Conservation (phyloP, 768 basidiomycete genomes). For the Mycena crocata region DNA sequence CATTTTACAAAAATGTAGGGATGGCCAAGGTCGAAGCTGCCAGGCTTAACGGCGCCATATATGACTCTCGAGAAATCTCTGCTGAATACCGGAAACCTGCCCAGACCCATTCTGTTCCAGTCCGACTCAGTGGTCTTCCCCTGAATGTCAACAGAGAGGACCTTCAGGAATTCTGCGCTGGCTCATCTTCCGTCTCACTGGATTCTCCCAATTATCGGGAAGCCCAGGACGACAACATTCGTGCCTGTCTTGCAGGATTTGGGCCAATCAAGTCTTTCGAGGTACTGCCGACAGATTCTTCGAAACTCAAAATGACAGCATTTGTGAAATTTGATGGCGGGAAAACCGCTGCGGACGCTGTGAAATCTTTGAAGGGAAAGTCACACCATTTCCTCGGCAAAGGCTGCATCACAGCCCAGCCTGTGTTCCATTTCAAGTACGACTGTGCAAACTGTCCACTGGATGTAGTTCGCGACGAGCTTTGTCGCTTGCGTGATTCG, state of each 20-base stretch:
- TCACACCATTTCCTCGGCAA: constrained; percentile 27
- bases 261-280: constrained; percentile 25
- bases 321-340: constrained; percentile 16
- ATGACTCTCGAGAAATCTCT: constrained; percentile 11
- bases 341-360: constrained; percentile 6
- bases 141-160: neutral
- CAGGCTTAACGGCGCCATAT: constrained; percentile 24
- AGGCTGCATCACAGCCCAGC: constrained; percentile 12
- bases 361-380: constrained; percentile 5
- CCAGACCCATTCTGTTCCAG: constrained; percentile 20
- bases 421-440: constrained; percentile 15
- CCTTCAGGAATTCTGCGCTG: constrained; percentile 18
- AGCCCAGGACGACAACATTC: constrained; percentile 20
- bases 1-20: constrained; percentile 22
- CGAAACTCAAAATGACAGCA: constrained; percentile 21
- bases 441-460: constrained; percentile 16
- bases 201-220: constrained; percentile 18
- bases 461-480: constrained; percentile 23
- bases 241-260: neutral
- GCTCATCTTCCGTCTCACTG: constrained; percentile 19
- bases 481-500: constrained; percentile 3
- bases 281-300: constrained; percentile 24
- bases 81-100: constrained; percentile 20
- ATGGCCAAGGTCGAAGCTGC: constrained; percentile 19
- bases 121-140: constrained; percentile 19